Conservation (phyloP, 148 eudicot species). For the Hydrangea macrophylla region DNA sequence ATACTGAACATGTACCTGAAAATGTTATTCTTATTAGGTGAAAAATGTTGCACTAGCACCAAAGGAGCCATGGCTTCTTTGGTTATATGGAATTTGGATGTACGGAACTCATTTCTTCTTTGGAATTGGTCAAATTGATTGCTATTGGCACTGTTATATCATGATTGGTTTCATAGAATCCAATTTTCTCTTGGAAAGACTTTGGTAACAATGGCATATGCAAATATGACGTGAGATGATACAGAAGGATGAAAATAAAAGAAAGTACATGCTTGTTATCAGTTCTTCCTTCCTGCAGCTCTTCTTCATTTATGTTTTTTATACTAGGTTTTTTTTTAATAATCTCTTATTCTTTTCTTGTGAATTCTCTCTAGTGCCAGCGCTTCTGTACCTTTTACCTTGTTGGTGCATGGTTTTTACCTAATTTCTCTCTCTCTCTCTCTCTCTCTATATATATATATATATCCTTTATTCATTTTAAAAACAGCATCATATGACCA, state of each 20-base stretch:
- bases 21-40: background rate
- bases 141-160: background rate
- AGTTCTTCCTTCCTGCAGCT: background rate
- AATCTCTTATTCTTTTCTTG: background rate
- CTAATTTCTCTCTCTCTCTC: no score
- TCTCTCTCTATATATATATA: no score
- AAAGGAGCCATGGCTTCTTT: background rate
- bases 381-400: no score
- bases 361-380: no score
- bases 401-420: no score
- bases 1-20: background rate
- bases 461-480: no score
- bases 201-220: background rate
- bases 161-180: background rate
- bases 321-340: background rate
- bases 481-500: no score
- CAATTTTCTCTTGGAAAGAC: background rate
- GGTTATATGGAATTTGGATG: background rate
- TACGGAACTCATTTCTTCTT: background rate
- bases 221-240: no score
- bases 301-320: background rate
- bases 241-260: no score
- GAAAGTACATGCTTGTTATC: no score
- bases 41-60: background rate
- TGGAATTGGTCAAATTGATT: background rate